phyloP scores from a whole-genome alignment of 2,329 filamentous ascomycete species.

The Cyanodermella asteris region DNA sequence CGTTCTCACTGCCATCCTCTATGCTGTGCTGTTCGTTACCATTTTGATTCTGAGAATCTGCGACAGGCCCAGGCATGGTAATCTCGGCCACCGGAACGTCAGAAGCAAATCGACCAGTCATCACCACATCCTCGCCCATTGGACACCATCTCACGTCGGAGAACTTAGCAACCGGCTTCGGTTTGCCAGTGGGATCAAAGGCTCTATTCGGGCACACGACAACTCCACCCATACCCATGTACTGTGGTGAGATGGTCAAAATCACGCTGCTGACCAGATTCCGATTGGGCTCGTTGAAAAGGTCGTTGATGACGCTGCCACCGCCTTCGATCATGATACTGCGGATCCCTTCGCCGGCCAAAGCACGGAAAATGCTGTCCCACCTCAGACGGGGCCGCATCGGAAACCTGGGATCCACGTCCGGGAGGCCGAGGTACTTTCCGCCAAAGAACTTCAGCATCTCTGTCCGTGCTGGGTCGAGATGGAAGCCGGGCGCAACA shows the following conservation, averaged over 20 bases:
- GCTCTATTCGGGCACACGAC: slow-evolving; percentile 48
- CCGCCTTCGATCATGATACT: slow-evolving; percentile 92
- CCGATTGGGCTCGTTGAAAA: slow-evolving; percentile 42
- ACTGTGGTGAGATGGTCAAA: slow-evolving; percentile 73
- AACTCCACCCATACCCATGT: slow-evolving; percentile 68
- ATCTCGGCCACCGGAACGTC: no score
- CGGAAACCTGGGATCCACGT: slow-evolving; percentile 18
- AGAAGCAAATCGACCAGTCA: slow-evolving; percentile 37
- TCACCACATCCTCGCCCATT: slow-evolving; percentile 61
- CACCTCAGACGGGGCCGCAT: slow-evolving; percentile 44
- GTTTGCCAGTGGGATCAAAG: slow-evolving; percentile 25
- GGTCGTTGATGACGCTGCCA: slow-evolving; percentile 55
- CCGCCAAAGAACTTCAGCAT: slow-evolving; percentile 24
- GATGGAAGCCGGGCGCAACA: slow-evolving; percentile 23
- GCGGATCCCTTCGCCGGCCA: slow-evolving; percentile 37
- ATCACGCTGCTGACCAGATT: slow-evolving; percentile 56
- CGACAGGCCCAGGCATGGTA: no score
- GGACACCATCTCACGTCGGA: slow-evolving; percentile 50
- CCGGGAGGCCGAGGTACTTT: slow-evolving; percentile 20
- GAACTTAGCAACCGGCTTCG: slow-evolving; percentile 41
- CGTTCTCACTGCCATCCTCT: no score
- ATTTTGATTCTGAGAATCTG: no score
- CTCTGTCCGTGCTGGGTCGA: slow-evolving; percentile 24
- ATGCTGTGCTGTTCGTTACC: no score
- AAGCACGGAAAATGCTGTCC: slow-evolving; percentile 36